These are phyloP conservation scores for Lactarius quietus DNA, from an alignment of 768 basidiomycete species.

Conservation along the genomic window DNA sequence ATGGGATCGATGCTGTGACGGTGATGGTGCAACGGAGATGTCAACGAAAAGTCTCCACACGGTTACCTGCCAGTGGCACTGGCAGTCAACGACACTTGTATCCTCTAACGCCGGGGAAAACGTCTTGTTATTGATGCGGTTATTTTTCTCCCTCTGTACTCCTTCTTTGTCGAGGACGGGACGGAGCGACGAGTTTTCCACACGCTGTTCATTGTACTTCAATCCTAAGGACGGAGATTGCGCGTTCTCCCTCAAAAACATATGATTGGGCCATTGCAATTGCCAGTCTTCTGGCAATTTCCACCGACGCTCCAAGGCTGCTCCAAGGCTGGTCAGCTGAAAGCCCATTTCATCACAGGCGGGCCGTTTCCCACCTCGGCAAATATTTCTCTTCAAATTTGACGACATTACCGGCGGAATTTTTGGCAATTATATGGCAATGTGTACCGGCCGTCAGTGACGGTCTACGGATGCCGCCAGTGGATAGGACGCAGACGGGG, in stretches of 20 bases:
- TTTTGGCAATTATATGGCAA: neutral
- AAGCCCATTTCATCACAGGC: conserved; percentile 13
- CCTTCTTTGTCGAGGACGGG: conserved; percentile 3
- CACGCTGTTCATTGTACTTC: conserved; percentile 18
- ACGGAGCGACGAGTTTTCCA: conserved; percentile 9
- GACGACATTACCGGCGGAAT: conserved; percentile 15
- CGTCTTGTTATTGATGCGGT: neutral
- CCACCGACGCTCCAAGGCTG: conserved; percentile 13
- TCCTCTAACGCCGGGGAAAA: conserved; percentile 20
- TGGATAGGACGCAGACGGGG: neutral
- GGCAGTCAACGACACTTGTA: conserved; percentile 6
- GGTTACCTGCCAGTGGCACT: conserved; percentile 3
- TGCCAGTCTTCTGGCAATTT: conserved; percentile 14
- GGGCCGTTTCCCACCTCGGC: conserved; percentile 8
- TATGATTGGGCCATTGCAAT: neutral
- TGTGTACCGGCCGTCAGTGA: neutral
- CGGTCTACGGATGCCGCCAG: neutral
- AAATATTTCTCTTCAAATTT: conserved; percentile 1
- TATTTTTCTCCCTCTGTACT: neutral
- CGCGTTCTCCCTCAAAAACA: conserved; percentile 2
- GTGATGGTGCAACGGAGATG: conserved; percentile 14
- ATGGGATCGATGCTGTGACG: conserved; percentile 3
- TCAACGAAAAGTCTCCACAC: conserved; percentile 10
- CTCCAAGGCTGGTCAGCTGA: conserved; percentile 14
- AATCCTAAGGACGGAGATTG: conserved; percentile 17